Percentiles rank a stretch among this genome's conserved stretches.
These are phyloP conservation scores for Escovopsis sp. DNA, from an alignment of 2,329 filamentous ascomycete species.

Conservation along the genomic window DNA sequence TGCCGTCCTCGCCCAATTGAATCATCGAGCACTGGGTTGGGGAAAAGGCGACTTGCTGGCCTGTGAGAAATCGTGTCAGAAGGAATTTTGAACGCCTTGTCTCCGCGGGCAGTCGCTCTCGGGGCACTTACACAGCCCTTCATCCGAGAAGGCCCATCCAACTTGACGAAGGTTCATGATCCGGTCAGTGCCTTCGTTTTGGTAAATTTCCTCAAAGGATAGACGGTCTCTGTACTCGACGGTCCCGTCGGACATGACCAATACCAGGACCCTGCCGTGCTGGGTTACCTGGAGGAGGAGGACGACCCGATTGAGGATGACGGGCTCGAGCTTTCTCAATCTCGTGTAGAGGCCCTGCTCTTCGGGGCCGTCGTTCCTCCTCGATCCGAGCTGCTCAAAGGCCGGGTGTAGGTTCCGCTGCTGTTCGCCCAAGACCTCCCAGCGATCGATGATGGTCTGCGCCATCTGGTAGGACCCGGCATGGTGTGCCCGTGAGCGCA, in stretches of 20 bases:
- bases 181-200: slow-evolving; percentile 46
- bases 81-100: not conserved
- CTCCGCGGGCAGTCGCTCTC: not conserved
- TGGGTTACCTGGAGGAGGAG: slow-evolving; percentile 54
- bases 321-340: slow-evolving; percentile 52
- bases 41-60: slow-evolving; percentile 45
- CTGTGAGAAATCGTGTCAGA: slow-evolving; percentile 18
- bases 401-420: slow-evolving; percentile 55
- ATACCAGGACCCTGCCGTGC: slow-evolving; percentile 54
- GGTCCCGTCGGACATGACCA: slow-evolving; percentile 67
- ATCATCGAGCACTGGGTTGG: slow-evolving; percentile 45
- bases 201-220: slow-evolving; percentile 54
- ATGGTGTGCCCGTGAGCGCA: slow-evolving; percentile 49
- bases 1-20: slow-evolving; percentile 43
- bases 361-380: slow-evolving; percentile 37
- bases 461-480: slow-evolving; percentile 44
- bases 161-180: slow-evolving; percentile 61
- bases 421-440: slow-evolving; percentile 57
- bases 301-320: slow-evolving; percentile 56
- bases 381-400: slow-evolving; percentile 58
- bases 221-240: slow-evolving; percentile 66
- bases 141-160: slow-evolving; percentile 57
- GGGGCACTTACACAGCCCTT: slow-evolving; percentile 44
- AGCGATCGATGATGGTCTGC: slow-evolving; percentile 65
- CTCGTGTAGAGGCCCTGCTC: slow-evolving; percentile 20